phyloP scores from a whole-genome alignment of 2,329 filamentous ascomycete genomes.

The Orbilia blumenaviensis region DNA sequence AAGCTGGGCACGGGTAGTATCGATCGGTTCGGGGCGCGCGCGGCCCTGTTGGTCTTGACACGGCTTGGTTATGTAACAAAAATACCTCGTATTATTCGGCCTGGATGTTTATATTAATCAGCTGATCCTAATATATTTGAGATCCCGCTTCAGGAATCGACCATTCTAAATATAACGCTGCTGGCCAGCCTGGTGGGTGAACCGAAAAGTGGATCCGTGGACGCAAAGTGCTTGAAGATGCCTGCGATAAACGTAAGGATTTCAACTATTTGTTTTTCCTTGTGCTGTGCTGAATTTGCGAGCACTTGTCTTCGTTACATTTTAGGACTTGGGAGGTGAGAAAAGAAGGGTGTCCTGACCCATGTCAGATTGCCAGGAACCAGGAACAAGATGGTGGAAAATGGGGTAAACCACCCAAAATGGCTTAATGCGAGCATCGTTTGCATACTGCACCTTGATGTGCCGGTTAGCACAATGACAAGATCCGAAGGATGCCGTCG shows the following conservation, averaged over 20 bases:
- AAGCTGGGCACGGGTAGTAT: conserved; percentile 46
- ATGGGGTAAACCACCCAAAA: conserved; percentile 45
- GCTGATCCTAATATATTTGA: conserved; percentile 51
- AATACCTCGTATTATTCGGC: conserved; percentile 51
- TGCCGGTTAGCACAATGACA: conserved; percentile 39
- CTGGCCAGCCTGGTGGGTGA: conserved; percentile 28
- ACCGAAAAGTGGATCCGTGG: conserved; percentile 44
- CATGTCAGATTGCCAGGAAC: conserved; percentile 54
- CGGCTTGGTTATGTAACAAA: conserved; percentile 53
- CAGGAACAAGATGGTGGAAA: conserved; percentile 49
- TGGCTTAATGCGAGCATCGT: conserved; percentile 47
- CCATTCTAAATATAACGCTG: conserved; percentile 52
- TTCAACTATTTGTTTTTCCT: background rate
- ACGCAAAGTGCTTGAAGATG: background rate
- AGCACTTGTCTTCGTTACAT: conserved; percentile 26
- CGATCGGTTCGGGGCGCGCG: conserved; percentile 34
- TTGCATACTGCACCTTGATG: conserved; percentile 41
- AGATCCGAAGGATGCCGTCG: conserved; percentile 53
- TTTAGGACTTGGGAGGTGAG: conserved; percentile 31
- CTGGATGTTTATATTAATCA: conserved; percentile 54
- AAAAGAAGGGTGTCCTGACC: conserved; percentile 47
- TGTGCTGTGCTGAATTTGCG: conserved; percentile 9
- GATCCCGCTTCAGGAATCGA: conserved; percentile 48
- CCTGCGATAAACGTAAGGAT: conserved; percentile 18
- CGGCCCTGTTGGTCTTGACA: conserved; percentile 33